Evolutionary conservation across 139 green algal genomes (phyloP), one percentile per base, ranked within the genome.

Genomic region (Coccomyxa sp.): DNA sequence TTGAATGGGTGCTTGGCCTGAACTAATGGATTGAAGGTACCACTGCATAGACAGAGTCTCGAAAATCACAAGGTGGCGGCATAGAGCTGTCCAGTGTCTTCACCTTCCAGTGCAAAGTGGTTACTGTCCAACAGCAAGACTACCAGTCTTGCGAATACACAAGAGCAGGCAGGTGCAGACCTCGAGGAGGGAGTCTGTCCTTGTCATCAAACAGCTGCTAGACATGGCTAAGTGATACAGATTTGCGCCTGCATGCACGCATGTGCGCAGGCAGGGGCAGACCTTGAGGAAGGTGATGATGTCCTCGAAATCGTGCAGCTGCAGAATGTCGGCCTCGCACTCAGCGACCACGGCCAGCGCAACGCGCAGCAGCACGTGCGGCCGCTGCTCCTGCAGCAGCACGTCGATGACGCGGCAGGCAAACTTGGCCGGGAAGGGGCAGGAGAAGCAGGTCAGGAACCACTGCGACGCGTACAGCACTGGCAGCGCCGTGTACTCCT

Each of bases 371-470:
- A 97, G 55, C 18, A 94, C 76, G 27, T 72, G 68, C 70, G 89
- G 81, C 74, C 84, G 77, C 73, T 83, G 55, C 54, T 88, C 89
- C 78, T 89, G 81, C 74, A 98, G 84, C 84, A 99, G 88, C 9
- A 95, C 78, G 83, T 99, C 95, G 7, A 99, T 84, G 33, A 99
- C 77, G 8, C 94, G 87, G 31, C 83, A 88, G 12, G 86, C 82
- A 39, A 99, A 94, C 54, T 79, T 64, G 16, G 93, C 84, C 8
- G 95, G 92, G 81, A 98, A 97, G 55, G 94, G 91, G 82, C 88
- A 94, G 12, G 93, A 82, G 78, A 95, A 99, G 40, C 83, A 70
- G n/a, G 95, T 97, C 75, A 99, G 92, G 70, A 98, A 89, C 95
- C 95, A 99, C 84, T 96, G 92, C 37, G 82, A 89, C 0, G 91